A percentile compares a stretch with the other conserved stretches of the same genome.
Conservation (phyloP, 306 rosid species). For the Pterocarpus santalinus region DNA sequence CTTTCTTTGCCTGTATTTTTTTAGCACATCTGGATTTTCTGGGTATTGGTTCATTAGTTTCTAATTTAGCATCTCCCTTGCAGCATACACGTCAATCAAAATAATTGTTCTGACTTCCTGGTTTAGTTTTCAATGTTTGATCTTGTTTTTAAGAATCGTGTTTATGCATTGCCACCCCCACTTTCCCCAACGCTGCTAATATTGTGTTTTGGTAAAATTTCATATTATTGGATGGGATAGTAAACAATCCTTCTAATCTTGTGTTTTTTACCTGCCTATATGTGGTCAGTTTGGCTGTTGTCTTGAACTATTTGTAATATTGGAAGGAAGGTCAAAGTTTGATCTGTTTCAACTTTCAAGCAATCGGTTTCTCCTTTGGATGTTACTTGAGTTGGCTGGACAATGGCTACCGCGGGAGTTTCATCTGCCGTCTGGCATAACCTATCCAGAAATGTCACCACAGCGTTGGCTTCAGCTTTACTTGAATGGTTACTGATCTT, state of each 20-base stretch:
- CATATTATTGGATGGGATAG: conserved; percentile 29
- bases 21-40: conserved; percentile 20
- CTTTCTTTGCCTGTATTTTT: neutral
- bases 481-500: conserved; percentile 86
- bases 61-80: conserved; percentile 20
- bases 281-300: conserved; percentile 53
- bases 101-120: conserved; percentile 11
- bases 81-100: neutral
- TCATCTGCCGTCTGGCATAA: conserved; percentile 52
- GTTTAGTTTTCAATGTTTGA: conserved; percentile 35
- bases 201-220: conserved; percentile 11
- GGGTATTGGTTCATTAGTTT: conserved; percentile 19
- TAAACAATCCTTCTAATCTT: conserved; percentile 36
- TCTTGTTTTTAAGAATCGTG: conserved; percentile 34
- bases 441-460: conserved; percentile 38
- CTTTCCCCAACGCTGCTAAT: neutral
- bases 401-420: conserved; percentile 55
- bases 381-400: conserved; percentile 41
- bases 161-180: neutral
- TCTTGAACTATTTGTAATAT: conserved; percentile 43
- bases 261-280: conserved; percentile 7
- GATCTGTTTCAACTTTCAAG: conserved; percentile 45
- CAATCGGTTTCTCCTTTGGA: conserved; percentile 40
- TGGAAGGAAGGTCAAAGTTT: conserved; percentile 51
- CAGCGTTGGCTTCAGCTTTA: conserved; percentile 69